Evolutionary conservation across 495 filamentous ascomycete genomes (phyloP).

Genomic region (Lasiosphaeria hispida): DNA sequence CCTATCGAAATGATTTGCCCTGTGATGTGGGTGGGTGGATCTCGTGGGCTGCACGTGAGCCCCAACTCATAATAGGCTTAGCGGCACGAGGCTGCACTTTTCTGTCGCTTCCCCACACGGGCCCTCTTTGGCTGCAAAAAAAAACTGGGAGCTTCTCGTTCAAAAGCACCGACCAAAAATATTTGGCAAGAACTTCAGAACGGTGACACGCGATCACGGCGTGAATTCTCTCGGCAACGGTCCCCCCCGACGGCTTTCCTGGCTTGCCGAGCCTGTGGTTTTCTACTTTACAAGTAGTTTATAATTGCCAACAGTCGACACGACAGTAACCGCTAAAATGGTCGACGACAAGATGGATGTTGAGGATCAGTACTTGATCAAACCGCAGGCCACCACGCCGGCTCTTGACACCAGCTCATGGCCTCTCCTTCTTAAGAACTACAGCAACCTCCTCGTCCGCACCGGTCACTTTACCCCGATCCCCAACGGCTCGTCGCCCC

Average conservation of each 20-base stretch:
- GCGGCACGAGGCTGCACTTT: constrained; percentile 13
- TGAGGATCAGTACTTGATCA: constrained; percentile 76
- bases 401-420: constrained; percentile 73
- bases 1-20: background rate
- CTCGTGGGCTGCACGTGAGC: constrained; percentile 6
- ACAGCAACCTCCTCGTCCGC: constrained; percentile 77
- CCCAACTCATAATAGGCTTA: constrained; percentile 2
- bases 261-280: constrained; percentile 14
- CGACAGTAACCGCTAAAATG: constrained; percentile 16
- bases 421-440: constrained; percentile 92
- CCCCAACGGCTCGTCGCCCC: constrained; percentile 77
- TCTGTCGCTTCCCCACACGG: constrained; percentile 19
- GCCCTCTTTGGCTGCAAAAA: constrained; percentile 16
- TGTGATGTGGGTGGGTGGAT: no score
- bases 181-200: constrained; percentile 6
- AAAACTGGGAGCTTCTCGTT: constrained; percentile 21
- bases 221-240: constrained; percentile 24
- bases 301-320: background rate
- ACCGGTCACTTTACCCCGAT: constrained; percentile 95
- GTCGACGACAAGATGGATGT: constrained; percentile 47
- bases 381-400: constrained; percentile 73
- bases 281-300: background rate
- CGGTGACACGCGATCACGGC: constrained; percentile 5
- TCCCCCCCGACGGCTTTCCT: constrained; percentile 15
- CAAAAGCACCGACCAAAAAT: constrained; percentile 8